phyloP scores from a whole-genome alignment of 2,329 filamentous ascomycete species.

The Zymoseptoria tritici region DNA sequence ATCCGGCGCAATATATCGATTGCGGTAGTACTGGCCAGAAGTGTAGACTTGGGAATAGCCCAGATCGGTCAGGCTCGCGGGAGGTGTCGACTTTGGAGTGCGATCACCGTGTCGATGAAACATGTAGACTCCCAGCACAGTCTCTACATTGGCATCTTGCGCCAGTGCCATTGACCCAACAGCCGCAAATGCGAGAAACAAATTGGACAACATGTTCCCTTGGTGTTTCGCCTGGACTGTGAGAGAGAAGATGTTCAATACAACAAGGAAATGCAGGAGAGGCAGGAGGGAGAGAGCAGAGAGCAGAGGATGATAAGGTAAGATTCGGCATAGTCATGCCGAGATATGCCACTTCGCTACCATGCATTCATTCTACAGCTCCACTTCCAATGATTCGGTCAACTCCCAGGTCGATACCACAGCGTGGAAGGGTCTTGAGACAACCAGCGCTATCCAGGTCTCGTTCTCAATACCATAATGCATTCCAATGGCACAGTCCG shows the following conservation, averaged over 20 bases:
- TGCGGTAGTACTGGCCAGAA: constrained; percentile 67
- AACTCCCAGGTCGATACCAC: not conserved
- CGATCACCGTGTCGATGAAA: constrained; percentile 87
- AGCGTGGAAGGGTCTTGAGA: not conserved
- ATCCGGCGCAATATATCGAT: constrained; percentile 61
- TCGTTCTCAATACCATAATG: not conserved
- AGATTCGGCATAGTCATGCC: not conserved
- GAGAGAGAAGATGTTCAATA: not conserved
- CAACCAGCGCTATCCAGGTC: not conserved
- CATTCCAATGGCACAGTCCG: not conserved
- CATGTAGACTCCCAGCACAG: constrained; percentile 73
- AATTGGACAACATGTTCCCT: constrained; percentile 7
- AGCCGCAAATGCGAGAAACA: constrained; percentile 20
- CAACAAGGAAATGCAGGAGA: not conserved
- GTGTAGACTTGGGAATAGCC: constrained; percentile 69
- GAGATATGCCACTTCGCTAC: not conserved
- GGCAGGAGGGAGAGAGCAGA: constrained; percentile 8
- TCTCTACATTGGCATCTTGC: constrained; percentile 44
- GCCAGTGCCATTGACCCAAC: constrained; percentile 21
- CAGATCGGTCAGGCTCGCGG: constrained; percentile 67
- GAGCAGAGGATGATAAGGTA: not conserved
- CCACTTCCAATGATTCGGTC: not conserved
- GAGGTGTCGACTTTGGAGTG: constrained; percentile 66
- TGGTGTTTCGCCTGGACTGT: not conserved
- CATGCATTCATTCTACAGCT: not conserved